Percentiles rank a stretch among this genome's conserved stretches.
phyloP scores from a whole-genome alignment of 805 yeast genomes.

The Metschnikowia picachoensis region DNA sequence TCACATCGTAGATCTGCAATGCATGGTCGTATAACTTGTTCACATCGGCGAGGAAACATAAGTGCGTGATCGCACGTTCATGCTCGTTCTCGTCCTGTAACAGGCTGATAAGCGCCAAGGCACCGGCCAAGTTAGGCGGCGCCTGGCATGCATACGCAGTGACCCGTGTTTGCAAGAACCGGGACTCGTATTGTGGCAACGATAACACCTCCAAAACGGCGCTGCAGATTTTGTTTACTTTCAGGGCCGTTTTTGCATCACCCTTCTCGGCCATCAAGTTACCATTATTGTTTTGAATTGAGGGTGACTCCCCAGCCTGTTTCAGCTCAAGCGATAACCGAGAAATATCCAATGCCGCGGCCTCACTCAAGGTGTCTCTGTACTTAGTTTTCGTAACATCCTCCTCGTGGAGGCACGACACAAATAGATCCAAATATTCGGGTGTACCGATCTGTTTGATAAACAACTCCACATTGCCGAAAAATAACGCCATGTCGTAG shows the following conservation, averaged over 20 bases:
- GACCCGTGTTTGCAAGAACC: constrained; percentile 70
- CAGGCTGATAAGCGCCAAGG: constrained; percentile 59
- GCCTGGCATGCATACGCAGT: constrained; percentile 91
- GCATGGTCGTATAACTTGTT: constrained; percentile 77
- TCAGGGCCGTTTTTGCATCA: constrained; percentile 34
- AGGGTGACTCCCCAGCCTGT: constrained; percentile 23
- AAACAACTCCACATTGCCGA: constrained; percentile 59
- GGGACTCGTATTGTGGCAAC: constrained; percentile 46
- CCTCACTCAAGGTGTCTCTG: constrained; percentile 52
- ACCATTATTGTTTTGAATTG: neutral
- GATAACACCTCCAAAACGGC: constrained; percentile 57
- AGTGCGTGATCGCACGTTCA: constrained; percentile 67
- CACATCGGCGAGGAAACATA: constrained; percentile 89
- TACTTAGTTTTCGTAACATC: constrained; percentile 82
- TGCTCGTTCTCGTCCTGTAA: constrained; percentile 44
- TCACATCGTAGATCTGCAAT: constrained; percentile 76
- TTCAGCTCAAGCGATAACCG: constrained; percentile 5
- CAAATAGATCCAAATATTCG: constrained; percentile 79
- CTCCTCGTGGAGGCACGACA: constrained; percentile 81
- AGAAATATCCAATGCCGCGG: constrained; percentile 3
- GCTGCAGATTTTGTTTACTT: constrained; percentile 75
- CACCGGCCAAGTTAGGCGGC: constrained; percentile 81
- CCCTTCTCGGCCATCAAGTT: neutral
- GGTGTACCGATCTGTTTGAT: constrained; percentile 65
- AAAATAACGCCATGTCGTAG: constrained; percentile 70